Percentiles rank a stretch among this genome's conserved stretches.
Evolutionary conservation across 163 green algal genomes (phyloP).

Genomic region (Chlorella variabilis): DNA sequence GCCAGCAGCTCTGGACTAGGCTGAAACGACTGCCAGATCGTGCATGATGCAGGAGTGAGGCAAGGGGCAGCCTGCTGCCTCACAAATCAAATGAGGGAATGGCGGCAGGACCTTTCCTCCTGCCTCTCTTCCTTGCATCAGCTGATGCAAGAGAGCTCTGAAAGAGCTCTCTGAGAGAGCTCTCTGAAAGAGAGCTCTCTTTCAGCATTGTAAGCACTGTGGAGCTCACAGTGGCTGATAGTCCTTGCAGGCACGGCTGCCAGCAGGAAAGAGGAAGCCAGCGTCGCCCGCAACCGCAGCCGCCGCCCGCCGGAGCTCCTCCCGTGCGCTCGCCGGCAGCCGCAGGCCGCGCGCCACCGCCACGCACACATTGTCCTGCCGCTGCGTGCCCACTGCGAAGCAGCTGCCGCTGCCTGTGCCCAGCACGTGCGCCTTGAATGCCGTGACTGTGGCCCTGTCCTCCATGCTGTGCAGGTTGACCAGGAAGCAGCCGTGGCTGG

Average conservation of each 20-base stretch:
- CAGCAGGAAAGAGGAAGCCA: background rate
- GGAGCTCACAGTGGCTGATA: background rate
- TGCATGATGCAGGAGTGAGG: too few species aligned
- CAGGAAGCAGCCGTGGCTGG: constrained; percentile 58
- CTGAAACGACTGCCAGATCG: too few species aligned
- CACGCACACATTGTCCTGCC: constrained; percentile 35
- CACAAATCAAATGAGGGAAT: too few species aligned
- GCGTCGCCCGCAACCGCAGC: background rate
- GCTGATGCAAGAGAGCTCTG: too few species aligned
- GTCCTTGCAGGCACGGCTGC: background rate
- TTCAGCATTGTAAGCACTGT: too few species aligned
- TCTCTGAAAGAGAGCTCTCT: too few species aligned
- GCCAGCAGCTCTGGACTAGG: too few species aligned
- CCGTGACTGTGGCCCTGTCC: background rate
- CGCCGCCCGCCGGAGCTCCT: background rate
- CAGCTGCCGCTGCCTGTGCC: background rate
- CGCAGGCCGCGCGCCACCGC: background rate
- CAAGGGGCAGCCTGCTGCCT: too few species aligned
- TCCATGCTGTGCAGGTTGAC: constrained; percentile 58
- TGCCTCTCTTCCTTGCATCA: too few species aligned
- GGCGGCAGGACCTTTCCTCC: too few species aligned
- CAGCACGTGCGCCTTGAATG: background rate
- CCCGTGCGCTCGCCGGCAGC: background rate
- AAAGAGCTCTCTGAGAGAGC: too few species aligned
- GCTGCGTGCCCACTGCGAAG: constrained; percentile 28